Evolutionary conservation across 768 basidiomycete genomes (phyloP).

Genomic region (Collybia sordida): DNA sequence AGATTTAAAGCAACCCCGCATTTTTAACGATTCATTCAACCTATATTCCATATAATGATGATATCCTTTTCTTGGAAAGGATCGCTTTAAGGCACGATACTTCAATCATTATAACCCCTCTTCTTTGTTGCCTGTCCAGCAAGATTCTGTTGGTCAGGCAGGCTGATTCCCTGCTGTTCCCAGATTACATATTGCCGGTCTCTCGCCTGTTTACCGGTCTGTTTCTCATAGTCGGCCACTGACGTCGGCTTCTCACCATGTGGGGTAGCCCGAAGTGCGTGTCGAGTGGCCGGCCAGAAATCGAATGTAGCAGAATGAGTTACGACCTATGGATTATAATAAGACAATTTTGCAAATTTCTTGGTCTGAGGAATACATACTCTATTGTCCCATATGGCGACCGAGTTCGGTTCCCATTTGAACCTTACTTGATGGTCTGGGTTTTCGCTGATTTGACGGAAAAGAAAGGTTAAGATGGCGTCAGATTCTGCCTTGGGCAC

Average conservation of each 20-base stretch:
- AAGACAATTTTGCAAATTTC: not conserved
- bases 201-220: constrained; percentile 66
- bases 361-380: constrained; percentile 33
- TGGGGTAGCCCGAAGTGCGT: constrained; percentile 80
- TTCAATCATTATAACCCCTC: constrained; percentile 63
- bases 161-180: constrained; percentile 60
- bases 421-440: constrained; percentile 76
- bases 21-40: no score
- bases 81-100: not conserved
- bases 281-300: constrained; percentile 75
- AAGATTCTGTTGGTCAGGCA: constrained; percentile 19
- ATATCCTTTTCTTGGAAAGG: no score
- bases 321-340: constrained; percentile 48
- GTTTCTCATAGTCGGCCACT: constrained; percentile 65
- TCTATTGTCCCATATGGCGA: constrained; percentile 89
- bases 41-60: no score
- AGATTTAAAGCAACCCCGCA: no score
- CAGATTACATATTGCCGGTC: constrained; percentile 75
- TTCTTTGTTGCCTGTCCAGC: constrained; percentile 32
- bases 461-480: constrained; percentile 65
- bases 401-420: constrained; percentile 72
- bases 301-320: constrained; percentile 83
- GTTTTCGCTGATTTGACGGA: constrained; percentile 67
- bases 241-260: constrained; percentile 79
- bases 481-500: constrained; percentile 85